Evolutionary conservation across 495 filamentous ascomycete genomes (phyloP).

Genomic region (Haplographium delicatum): DNA sequence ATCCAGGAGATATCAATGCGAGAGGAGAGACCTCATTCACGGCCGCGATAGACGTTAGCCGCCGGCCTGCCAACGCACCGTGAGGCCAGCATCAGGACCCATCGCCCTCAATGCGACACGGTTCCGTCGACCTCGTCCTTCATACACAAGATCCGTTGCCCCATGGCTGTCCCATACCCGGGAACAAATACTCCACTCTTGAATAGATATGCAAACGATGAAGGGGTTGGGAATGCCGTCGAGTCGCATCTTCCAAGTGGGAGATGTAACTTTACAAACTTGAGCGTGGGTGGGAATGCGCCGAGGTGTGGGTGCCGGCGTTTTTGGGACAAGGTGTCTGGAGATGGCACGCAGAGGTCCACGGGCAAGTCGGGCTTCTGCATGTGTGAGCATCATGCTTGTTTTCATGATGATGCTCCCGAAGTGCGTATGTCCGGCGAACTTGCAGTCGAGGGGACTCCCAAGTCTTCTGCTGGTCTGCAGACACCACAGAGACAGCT

Average conservation of each 20-base stretch:
- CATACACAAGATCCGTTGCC: constrained; percentile 12
- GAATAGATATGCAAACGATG: constrained; percentile 44
- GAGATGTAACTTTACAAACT: constrained; percentile 58
- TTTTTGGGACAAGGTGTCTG: constrained; percentile 50
- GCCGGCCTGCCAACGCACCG: constrained; percentile 14
- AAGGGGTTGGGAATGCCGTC: constrained; percentile 25
- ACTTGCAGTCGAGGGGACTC: background rate
- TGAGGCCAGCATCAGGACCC: background rate
- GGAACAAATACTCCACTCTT: constrained; percentile 39
- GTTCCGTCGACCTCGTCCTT: constrained; percentile 1
- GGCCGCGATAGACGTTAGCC: constrained; percentile 9
- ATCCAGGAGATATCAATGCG: constrained; percentile 8
- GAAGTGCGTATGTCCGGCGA: constrained; percentile 16
- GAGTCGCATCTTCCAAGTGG: constrained; percentile 51
- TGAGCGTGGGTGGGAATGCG: constrained; percentile 35
- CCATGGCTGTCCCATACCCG: constrained; percentile 44
- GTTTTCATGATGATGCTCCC: constrained; percentile 52
- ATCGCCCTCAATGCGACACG: constrained; percentile 21
- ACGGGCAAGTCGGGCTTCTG: constrained; percentile 41
- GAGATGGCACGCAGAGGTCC: constrained; percentile 20
- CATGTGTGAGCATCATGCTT: constrained; percentile 69
- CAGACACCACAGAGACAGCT: background rate
- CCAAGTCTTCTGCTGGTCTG: background rate
- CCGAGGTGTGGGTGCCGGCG: constrained; percentile 60
- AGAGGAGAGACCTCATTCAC: background rate